These are phyloP conservation scores for Rhizopogon sp. DNA, from an alignment of 768 basidiomycete species.

Conservation along the genomic window DNA sequence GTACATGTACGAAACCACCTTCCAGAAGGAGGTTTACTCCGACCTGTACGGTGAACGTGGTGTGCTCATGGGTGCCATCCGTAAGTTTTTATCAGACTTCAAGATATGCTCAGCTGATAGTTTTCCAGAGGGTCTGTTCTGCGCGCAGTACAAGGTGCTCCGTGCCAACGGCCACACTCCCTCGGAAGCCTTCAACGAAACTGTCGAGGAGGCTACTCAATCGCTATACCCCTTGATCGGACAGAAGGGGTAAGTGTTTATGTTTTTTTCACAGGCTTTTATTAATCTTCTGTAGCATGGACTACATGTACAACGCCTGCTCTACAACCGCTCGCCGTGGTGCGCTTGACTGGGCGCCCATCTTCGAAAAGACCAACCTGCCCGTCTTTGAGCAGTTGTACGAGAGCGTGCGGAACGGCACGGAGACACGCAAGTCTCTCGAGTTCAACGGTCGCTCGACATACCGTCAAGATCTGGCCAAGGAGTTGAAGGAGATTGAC, in stretches of 20 bases:
- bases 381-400: slow-evolving; percentile 96
- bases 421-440: slow-evolving; percentile 94
- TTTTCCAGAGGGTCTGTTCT: slow-evolving; percentile 86
- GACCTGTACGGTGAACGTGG: slow-evolving; percentile 99
- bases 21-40: slow-evolving; percentile 99
- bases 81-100: slow-evolving; percentile 36
- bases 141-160: slow-evolving; percentile 97
- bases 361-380: slow-evolving; percentile 91
- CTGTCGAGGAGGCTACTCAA: slow-evolving; percentile 99
- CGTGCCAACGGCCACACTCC: slow-evolving; percentile 95
- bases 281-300: slow-evolving; percentile 58
- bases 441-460: slow-evolving; percentile 92
- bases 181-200: slow-evolving; percentile 99
- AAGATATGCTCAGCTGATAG: slow-evolving; percentile 3
- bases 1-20: slow-evolving; percentile 98
- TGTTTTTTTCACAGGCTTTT: not conserved
- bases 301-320: slow-evolving; percentile 99
- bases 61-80: slow-evolving; percentile 97
- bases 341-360: slow-evolving; percentile 97
- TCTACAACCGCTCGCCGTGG: slow-evolving; percentile 99
- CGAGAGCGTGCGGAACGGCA: slow-evolving; percentile 89
- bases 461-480: slow-evolving; percentile 89
- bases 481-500: slow-evolving; percentile 92
- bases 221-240: slow-evolving; percentile 97
- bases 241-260: slow-evolving; percentile 68